Evolutionary conservation across 176 grass and related monocot species (phyloP).

Genomic region (Bonia amplexicaulis): DNA sequence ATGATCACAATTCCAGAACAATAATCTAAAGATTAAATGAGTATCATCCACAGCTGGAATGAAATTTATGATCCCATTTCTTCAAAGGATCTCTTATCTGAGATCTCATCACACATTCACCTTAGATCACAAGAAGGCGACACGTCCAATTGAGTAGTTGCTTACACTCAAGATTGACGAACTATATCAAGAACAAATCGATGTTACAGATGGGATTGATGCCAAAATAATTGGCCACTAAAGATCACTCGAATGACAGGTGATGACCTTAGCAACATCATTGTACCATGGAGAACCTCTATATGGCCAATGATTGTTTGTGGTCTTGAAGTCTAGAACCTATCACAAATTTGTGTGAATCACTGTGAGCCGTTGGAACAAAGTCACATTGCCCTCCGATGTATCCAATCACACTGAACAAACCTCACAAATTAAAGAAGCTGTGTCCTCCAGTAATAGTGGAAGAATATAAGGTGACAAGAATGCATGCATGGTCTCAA

Average conservation of each 20-base stretch:
- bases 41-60: neutral
- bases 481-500: constrained; percentile 30
- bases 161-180: neutral
- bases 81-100: constrained; percentile 1
- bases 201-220: constrained; percentile 14
- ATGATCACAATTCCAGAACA: neutral
- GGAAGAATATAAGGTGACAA: constrained; percentile 29
- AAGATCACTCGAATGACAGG: neutral
- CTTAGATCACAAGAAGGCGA: neutral
- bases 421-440: neutral
- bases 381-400: neutral
- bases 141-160: constrained; percentile 12
- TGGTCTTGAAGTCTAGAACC: constrained; percentile 2
- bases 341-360: neutral
- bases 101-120: neutral
- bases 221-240: constrained; percentile 10
- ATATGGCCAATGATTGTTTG: neutral
- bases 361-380: neutral
- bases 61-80: neutral
- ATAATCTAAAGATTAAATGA: neutral
- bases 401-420: constrained; percentile 9
- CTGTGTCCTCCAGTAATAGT: constrained; percentile 14
- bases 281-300: neutral
- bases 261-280: neutral
- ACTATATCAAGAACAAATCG: neutral